Conservation (phyloP, 2,329 filamentous ascomycete genomes). For the Beauveria rudraprayagi region DNA sequence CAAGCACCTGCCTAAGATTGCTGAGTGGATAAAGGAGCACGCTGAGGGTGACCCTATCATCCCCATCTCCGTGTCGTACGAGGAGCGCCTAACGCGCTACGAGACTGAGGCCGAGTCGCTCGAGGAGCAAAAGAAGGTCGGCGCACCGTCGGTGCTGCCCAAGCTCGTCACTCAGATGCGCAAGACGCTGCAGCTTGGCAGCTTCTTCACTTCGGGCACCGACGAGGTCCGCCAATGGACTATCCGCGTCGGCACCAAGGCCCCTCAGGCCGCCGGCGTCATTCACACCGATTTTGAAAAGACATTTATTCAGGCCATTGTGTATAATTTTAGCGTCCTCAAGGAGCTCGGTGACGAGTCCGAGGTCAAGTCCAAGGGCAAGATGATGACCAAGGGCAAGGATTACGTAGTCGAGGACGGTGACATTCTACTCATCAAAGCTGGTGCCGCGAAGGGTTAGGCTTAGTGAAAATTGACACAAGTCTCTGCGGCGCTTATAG, state of each 20-base stretch:
- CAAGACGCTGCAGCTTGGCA: constrained; percentile 78
- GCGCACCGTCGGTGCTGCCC: constrained; percentile 79
- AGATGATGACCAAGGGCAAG: constrained; percentile 98
- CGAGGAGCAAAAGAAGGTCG: constrained; percentile 83
- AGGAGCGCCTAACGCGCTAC: constrained; percentile 81
- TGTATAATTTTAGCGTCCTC: constrained; percentile 78
- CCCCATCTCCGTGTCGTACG: constrained; percentile 84
- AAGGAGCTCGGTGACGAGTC: constrained; percentile 85
- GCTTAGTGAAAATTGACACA: background rate
- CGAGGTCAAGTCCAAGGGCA: constrained; percentile 85
- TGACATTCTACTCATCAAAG: constrained; percentile 81
- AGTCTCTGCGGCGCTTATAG: constrained; percentile 8
- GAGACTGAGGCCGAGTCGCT: constrained; percentile 66
- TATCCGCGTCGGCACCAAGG: constrained; percentile 89
- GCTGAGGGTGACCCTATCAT: constrained; percentile 83
- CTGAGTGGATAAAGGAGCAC: constrained; percentile 91
- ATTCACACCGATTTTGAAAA: constrained; percentile 99
- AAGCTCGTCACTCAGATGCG: constrained; percentile 93
- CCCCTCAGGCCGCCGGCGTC: constrained; percentile 93
- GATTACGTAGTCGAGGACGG: constrained; percentile 87
- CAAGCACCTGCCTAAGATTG: constrained; percentile 91
- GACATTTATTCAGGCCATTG: constrained; percentile 95
- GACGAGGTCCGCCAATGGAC: constrained; percentile 99
- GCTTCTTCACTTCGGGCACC: constrained; percentile 93
- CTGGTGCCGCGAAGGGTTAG: constrained; percentile 69